A percentile compares a stretch with the other conserved stretches of the same genome.
Conservation (phyloP, 1,139 yeast species). For the Pneumocystis jirovecii region DNA sequence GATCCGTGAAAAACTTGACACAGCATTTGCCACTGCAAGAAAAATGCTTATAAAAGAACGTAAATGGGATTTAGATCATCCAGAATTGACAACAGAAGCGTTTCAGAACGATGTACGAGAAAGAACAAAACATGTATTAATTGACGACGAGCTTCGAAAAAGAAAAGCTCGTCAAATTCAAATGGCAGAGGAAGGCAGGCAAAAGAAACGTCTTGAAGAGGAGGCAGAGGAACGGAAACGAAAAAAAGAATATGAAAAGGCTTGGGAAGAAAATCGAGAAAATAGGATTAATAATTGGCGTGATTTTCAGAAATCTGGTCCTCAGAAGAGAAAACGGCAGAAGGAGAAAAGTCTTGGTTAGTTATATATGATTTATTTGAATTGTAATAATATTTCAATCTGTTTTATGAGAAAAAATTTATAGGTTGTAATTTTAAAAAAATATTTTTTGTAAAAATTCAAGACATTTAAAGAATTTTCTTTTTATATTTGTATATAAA, state of each 20-base stretch:
- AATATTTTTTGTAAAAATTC: not conserved
- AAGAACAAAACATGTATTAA: constrained; percentile 30
- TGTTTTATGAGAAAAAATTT: not conserved
- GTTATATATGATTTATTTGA: not conserved
- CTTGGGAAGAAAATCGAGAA: constrained; percentile 54
- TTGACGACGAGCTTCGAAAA: constrained; percentile 31
- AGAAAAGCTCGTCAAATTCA: constrained; percentile 27
- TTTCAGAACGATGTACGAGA: constrained; percentile 30
- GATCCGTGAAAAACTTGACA: constrained; percentile 26
- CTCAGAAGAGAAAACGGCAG: not conserved
- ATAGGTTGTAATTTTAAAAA: not conserved
- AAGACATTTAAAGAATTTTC: not conserved
- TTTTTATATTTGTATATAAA: not conserved
- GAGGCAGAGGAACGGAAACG: constrained; percentile 24
- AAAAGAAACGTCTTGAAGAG: constrained; percentile 29
- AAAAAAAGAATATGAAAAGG: constrained; percentile 28
- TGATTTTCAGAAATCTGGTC: constrained; percentile 30
- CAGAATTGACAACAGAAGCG: constrained; percentile 25
- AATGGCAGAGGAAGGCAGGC: constrained; percentile 28
- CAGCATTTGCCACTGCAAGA: constrained; percentile 32
- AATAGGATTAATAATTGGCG: constrained; percentile 50
- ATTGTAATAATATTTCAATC: not conserved
- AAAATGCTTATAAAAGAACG: constrained; percentile 31
- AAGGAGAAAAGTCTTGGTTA: not conserved
- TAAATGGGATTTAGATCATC: constrained; percentile 30